Evolutionary conservation across 1,284 basidiomycete species (phyloP).

Genomic region (Volvariella volvacea): DNA sequence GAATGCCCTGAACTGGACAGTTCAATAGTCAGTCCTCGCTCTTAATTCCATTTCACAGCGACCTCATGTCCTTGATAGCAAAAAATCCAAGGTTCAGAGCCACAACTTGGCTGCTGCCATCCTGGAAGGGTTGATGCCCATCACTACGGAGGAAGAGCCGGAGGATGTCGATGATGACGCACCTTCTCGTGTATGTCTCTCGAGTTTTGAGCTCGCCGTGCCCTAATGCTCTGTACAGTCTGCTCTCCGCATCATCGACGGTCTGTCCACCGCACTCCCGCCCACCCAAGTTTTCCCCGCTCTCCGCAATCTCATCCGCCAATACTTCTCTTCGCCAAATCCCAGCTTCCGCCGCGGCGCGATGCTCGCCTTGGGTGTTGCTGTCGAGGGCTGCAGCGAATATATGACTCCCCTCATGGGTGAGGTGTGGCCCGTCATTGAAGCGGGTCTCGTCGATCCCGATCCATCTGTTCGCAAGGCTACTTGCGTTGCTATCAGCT

Average conservation of each 20-base stretch:
- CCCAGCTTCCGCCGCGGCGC: conserved; percentile 83
- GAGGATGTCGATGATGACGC: conserved; percentile 80
- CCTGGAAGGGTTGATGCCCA: conserved; percentile 88
- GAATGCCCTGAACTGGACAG: conserved; percentile 94
- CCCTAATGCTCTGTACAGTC: conserved; percentile 39
- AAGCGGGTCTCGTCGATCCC: conserved; percentile 80
- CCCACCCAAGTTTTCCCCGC: conserved; percentile 96
- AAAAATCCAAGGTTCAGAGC: conserved; percentile 93
- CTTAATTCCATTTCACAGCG: not conserved
- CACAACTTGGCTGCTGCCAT: conserved; percentile 84
- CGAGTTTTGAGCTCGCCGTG: not conserved
- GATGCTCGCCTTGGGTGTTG: conserved; percentile 93
- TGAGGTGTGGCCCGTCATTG: conserved; percentile 93
- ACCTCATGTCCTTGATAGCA: conserved; percentile 43
- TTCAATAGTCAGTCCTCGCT: conserved; percentile 65
- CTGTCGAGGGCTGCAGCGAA: conserved; percentile 97
- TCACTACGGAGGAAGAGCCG: conserved; percentile 88
- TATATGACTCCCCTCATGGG: conserved; percentile 93
- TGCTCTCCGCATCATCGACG: conserved; percentile 93
- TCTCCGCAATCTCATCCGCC: conserved; percentile 74
- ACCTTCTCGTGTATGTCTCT: conserved; percentile 73
- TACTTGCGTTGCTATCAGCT: conserved; percentile 91
- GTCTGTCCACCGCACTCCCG: conserved; percentile 89
- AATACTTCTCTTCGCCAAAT: conserved; percentile 81
- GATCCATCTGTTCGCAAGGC: conserved; percentile 91